Conservation (phyloP, 2,329 filamentous ascomycete species). For the Aspergillus fijiensis region DNA sequence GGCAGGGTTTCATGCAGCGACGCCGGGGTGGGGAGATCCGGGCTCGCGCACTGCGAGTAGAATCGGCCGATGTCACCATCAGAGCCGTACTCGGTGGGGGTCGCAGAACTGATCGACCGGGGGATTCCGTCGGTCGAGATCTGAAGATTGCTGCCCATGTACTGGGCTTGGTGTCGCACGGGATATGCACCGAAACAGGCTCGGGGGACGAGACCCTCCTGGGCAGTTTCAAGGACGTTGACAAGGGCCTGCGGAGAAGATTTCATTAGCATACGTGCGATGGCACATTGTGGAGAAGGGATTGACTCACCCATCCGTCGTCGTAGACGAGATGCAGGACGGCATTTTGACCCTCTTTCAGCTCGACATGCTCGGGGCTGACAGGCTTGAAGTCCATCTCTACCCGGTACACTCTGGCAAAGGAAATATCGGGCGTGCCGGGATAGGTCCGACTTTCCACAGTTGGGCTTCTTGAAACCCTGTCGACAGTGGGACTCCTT, state of each 20-base stretch:
- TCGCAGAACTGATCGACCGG: neutral
- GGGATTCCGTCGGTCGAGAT: conserved; percentile 3
- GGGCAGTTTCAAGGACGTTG: neutral
- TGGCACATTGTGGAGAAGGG: too few species aligned
- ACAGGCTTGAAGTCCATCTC: conserved; percentile 3
- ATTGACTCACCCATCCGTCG: conserved; percentile 5
- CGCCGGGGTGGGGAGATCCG: neutral
- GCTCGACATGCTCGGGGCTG: conserved; percentile 3
- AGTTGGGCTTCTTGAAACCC: neutral
- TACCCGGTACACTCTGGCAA: conserved; percentile 1
- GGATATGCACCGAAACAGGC: conserved; percentile 2
- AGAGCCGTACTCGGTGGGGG: neutral
- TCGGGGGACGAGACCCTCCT: conserved; percentile 1
- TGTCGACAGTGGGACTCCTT: neutral
- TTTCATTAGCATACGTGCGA: neutral
- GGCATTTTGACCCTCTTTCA: conserved; percentile 3
- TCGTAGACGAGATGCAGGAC: conserved; percentile 5
- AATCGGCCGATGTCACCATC: conserved; percentile 2
- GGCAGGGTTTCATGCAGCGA: neutral
- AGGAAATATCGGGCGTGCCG: neutral
- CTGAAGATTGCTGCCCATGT: conserved; percentile 3
- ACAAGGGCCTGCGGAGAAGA: neutral
- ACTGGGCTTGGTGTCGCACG: conserved; percentile 4
- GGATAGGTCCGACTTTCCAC: neutral
- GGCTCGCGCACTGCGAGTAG: conserved; percentile 3